A percentile compares a stretch with the other conserved stretches of the same genome.
phyloP scores from a whole-genome alignment of 1,284 basidiomycete species.

The Neolentinus lepideus region DNA sequence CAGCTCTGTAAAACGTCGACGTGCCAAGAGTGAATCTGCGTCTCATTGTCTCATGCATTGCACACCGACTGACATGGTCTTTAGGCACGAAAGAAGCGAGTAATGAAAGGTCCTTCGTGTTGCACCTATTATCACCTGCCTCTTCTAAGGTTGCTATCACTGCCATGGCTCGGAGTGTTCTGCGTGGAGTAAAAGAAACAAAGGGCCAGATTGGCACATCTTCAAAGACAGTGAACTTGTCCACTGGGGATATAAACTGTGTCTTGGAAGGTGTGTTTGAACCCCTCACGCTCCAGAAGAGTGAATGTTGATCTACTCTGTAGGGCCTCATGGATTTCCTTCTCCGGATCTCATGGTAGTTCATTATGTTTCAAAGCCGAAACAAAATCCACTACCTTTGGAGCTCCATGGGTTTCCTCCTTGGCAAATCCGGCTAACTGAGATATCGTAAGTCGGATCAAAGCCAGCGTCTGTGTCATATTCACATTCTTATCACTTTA shows the following conservation, averaged over 20 bases:
- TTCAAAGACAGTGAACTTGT: conserved; percentile 19
- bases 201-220: neutral
- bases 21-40: conserved; percentile 1
- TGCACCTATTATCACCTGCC: conserved; percentile 28
- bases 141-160: conserved; percentile 31
- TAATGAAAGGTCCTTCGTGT: conserved; percentile 13
- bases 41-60: neutral
- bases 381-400: conserved; percentile 33
- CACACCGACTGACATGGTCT: neutral
- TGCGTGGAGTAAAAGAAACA: neutral
- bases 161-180: conserved; percentile 14
- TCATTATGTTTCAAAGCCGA: conserved; percentile 40
- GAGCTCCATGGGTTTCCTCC: conserved; percentile 72
- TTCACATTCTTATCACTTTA: conserved; percentile 6
- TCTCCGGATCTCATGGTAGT: conserved; percentile 73
- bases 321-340: conserved; percentile 40
- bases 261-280: conserved; percentile 49
- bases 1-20: conserved; percentile 14
- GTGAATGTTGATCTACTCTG: conserved; percentile 8
- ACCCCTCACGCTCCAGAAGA: conserved; percentile 1
- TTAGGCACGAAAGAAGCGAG: neutral
- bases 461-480: neutral
- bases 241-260: conserved; percentile 37
- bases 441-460: conserved; percentile 54
- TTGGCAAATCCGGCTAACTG: conserved; percentile 71